Evolutionary conservation across 2,329 filamentous ascomycete species (phyloP).

Genomic region (Thielaviopsis populi): DNA sequence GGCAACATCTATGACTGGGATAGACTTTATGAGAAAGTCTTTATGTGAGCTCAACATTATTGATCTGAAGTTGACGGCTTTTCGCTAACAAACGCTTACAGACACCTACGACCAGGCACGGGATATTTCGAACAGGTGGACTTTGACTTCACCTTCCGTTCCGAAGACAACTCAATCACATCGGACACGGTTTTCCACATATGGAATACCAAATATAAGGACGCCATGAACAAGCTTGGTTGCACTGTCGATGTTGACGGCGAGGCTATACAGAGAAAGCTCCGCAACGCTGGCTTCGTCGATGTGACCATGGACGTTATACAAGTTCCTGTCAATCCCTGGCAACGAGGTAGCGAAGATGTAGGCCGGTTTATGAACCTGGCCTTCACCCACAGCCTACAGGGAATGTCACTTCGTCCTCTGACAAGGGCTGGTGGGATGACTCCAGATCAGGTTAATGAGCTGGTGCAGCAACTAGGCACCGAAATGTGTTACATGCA

Average conservation of each 20-base stretch:
- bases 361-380: constrained; percentile 76
- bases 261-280: constrained; percentile 24
- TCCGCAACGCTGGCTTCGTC: constrained; percentile 61
- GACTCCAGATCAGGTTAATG: constrained; percentile 44
- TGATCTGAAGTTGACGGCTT: not conserved
- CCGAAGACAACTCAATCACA: constrained; percentile 49
- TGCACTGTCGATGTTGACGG: constrained; percentile 48
- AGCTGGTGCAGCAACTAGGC: constrained; percentile 47
- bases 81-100: constrained; percentile 23
- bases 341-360: constrained; percentile 49
- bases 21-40: constrained; percentile 55
- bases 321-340: constrained; percentile 58
- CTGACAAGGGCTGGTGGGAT: constrained; percentile 40
- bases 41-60: constrained; percentile 34
- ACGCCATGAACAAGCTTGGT: constrained; percentile 50
- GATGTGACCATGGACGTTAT: constrained; percentile 60
- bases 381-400: constrained; percentile 55
- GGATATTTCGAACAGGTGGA: constrained; percentile 80
- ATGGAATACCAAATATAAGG: constrained; percentile 56
- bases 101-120: constrained; percentile 59
- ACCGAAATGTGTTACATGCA: constrained; percentile 53
- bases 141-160: constrained; percentile 65
- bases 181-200: constrained; percentile 41
- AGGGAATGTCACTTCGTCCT: constrained; percentile 58
- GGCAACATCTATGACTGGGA: constrained; percentile 68